These are phyloP conservation scores for Hypoxylon crocopeplum DNA, from an alignment of 495 filamentous ascomycete species.

Conservation along the genomic window DNA sequence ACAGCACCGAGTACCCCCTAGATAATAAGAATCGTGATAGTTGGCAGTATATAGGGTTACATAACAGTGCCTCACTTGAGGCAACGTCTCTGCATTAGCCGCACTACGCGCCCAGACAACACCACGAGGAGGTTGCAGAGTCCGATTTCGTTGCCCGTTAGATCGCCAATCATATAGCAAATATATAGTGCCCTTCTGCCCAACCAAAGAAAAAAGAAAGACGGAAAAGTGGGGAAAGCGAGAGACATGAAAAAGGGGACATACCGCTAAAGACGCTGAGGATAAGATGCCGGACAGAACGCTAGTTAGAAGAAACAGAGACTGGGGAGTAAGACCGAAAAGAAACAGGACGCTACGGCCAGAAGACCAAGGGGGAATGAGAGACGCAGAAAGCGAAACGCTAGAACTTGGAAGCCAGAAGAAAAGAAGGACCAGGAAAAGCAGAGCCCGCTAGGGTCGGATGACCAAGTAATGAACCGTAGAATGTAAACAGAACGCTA, in stretches of 20 bases:
- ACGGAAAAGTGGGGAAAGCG: not conserved
- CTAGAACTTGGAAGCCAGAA: not conserved
- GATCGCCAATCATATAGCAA: slow-evolving; percentile 17
- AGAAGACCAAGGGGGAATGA: not conserved
- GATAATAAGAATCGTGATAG: not conserved
- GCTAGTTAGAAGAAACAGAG: not conserved
- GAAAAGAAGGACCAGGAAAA: not conserved
- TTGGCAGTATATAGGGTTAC: not conserved
- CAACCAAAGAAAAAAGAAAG: not conserved
- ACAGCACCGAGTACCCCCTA: not conserved
- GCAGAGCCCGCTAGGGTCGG: not conserved
- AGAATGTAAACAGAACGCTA: too few relatives aligned
- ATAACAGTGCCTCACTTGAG: slow-evolving; percentile 8
- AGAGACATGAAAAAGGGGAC: not conserved
- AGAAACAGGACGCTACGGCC: not conserved
- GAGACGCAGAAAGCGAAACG: not conserved
- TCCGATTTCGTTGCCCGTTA: slow-evolving; percentile 23
- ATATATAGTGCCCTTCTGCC: too few relatives aligned
- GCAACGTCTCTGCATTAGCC: slow-evolving; percentile 23
- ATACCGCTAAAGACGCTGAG: not conserved
- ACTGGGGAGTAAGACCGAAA: not conserved
- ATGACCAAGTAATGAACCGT: too few relatives aligned
- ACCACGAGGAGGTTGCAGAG: slow-evolving; percentile 30
- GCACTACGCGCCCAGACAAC: slow-evolving; percentile 16
- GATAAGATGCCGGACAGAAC: too few relatives aligned